Percentiles rank a stretch among this genome's conserved stretches.
Evolutionary conservation across 805 yeast genomes (phyloP).

Genomic region (Priceomyces medius): DNA sequence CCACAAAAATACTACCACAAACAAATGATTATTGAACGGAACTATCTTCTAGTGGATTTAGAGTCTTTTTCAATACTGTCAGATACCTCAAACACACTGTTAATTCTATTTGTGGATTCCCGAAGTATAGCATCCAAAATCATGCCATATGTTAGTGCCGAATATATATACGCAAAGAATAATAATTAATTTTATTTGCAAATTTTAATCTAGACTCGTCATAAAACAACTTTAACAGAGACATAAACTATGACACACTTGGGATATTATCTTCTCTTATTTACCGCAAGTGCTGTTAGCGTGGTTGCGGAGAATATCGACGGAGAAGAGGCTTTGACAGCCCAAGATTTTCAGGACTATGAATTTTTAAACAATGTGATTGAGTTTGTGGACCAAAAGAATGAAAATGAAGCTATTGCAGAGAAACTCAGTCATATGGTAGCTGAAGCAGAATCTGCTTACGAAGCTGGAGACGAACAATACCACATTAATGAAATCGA

Average conservation of each 20-base stretch:
- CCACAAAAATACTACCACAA: slow-evolving; percentile 1
- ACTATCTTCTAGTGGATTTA: too few species aligned
- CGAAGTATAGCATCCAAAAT: neutral
- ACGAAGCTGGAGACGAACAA: neutral
- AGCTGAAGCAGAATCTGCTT: slow-evolving; percentile 1
- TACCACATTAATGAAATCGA: neutral
- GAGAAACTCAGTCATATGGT: neutral
- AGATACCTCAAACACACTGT: neutral
- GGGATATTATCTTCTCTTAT: neutral
- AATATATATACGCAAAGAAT: neutral
- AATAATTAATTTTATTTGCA: neutral
- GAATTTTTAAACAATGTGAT: slow-evolving; percentile 1
- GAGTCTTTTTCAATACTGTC: too few species aligned
- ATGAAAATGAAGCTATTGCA: neutral
- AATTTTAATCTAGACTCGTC: neutral
- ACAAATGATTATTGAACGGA: neutral
- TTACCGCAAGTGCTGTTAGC: neutral
- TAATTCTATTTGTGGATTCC: neutral
- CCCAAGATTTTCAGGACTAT: neutral
- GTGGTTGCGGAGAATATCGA: neutral
- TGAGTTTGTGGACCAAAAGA: neutral
- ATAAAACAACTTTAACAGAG: neutral
- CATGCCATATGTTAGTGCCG: neutral
- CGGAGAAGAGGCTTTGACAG: neutral
- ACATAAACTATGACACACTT: neutral